Percentiles rank a stretch among this genome's conserved stretches.
Evolutionary conservation across 1,284 basidiomycete genomes (phyloP).

Genomic region (Leccinum pachyderme): DNA sequence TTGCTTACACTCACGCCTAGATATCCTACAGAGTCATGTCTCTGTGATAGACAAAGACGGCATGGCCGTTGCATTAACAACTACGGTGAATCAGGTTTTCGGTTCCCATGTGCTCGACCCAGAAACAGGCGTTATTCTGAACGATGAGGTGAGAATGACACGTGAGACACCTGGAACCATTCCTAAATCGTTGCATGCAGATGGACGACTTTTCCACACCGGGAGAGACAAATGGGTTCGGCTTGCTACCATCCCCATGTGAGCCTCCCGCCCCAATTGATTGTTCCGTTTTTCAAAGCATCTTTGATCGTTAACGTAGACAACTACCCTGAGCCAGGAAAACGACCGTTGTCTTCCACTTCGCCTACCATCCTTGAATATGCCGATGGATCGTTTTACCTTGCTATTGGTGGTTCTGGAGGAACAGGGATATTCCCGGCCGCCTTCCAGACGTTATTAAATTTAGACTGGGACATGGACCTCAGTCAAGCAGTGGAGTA

Average conservation of each 20-base stretch:
- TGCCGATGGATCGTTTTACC: constrained; percentile 64
- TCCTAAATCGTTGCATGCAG: constrained; percentile 29
- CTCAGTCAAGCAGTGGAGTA: constrained; percentile 79
- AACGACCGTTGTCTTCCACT: constrained; percentile 86
- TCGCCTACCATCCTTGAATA: constrained; percentile 80
- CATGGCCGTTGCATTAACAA: constrained; percentile 83
- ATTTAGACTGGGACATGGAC: constrained; percentile 82
- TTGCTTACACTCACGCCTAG: constrained; percentile 4
- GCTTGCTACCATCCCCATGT: constrained; percentile 84
- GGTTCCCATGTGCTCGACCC: constrained; percentile 86
- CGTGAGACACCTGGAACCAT: background rate
- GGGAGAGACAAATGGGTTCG: constrained; percentile 78
- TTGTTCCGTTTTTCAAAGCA: background rate
- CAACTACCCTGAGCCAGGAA: constrained; percentile 85
- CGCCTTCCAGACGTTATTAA: constrained; percentile 79
- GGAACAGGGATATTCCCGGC: constrained; percentile 84
- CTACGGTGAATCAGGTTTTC: constrained; percentile 86
- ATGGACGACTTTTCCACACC: constrained; percentile 91
- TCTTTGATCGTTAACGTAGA: constrained; percentile 39
- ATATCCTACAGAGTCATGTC: constrained; percentile 64
- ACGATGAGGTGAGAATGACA: constrained; percentile 63
- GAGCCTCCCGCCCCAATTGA: constrained; percentile 21
- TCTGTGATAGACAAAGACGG: constrained; percentile 80
- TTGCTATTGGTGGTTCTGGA: constrained; percentile 82
- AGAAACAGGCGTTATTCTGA: constrained; percentile 83